Evolutionary conservation across 1,284 basidiomycete species (phyloP), one percentile per base, ranked within the genome.

Genomic region (Cryptococcus sp.): DNA sequence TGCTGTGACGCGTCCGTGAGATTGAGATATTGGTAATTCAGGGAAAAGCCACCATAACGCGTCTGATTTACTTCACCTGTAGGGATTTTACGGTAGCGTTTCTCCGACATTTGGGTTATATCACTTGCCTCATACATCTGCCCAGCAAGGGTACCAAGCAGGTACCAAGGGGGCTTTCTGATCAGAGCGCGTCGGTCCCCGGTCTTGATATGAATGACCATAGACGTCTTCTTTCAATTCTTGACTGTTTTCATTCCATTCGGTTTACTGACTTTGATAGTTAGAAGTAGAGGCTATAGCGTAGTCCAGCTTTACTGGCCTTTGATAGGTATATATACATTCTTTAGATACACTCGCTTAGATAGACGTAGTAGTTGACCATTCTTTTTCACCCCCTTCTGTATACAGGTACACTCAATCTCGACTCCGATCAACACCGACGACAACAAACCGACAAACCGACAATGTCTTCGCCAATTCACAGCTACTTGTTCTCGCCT

Each of bases 401-500:
- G 18, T 39, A 28, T 28, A 28, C 11, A 28, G 28, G 28, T 28
- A 39, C 36, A 39, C 14, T 39, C 36, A 39, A 39, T 5, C 16
- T 19, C 36, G 36, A 39, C 36, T 16, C 9, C 5, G 14, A 39
- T 39, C 36, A n/a, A 39, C 16, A 19, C 14, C 16, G 16, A 7
- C 36, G 36, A 39, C 36, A 39, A 39, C 32, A 16, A 34, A 34
- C 16, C 39, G 19, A 43, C 21, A 25, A 25, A 11, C 46, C 28
- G 53, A 61, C 43, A 10, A 75, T 75, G 73, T 55, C 66, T 2
- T 73, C 70, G 3, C 67, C 70, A 7, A 63, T 75, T 45, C 70
- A 73, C 62, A 59, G 57, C 25, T 70, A 61, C 54, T 65, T 74
- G 28, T 73, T 73, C 62, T 75, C 73, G 3, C 72, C 73, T 21